phyloP scores from a whole-genome alignment of 345 rosid species.

The Pistacia atlantica region DNA sequence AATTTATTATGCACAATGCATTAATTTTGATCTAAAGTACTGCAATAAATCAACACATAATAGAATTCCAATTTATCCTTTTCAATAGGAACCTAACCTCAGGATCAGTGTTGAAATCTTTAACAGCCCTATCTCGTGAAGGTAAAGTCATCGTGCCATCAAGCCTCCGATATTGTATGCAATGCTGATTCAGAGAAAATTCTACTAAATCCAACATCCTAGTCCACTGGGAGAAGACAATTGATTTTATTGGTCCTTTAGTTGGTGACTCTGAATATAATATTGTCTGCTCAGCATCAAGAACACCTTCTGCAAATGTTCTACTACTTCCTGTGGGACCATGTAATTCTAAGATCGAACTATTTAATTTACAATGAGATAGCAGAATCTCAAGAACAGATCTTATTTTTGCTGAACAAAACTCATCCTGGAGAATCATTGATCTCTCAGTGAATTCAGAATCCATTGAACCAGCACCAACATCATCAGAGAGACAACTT shows the following conservation, averaged over 20 bases:
- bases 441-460: constrained; percentile 42
- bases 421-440: constrained; percentile 50
- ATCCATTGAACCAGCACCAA: constrained; percentile 37
- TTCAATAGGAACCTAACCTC: constrained; percentile 46
- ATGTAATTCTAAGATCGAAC: constrained; percentile 35
- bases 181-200: constrained; percentile 46
- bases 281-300: constrained; percentile 44
- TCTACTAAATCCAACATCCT: constrained; percentile 87
- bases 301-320: constrained; percentile 30
- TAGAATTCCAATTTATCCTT: not conserved
- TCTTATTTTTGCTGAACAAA: constrained; percentile 74
- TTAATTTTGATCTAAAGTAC: not conserved
- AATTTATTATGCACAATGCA: not conserved
- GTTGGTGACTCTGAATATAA: constrained; percentile 32
- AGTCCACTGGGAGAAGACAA: constrained; percentile 95
- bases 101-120: constrained; percentile 75
- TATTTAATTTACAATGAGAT: constrained; percentile 40
- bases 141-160: constrained; percentile 84
- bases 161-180: constrained; percentile 75
- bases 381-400: constrained; percentile 70
- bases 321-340: constrained; percentile 31
- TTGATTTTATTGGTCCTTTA: constrained; percentile 65
- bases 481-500: constrained; percentile 48
- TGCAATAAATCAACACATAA: not conserved
- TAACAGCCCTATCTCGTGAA: constrained; percentile 84